phyloP scores from a whole-genome alignment of 148 eudicot species.

The Silene latifolia region DNA sequence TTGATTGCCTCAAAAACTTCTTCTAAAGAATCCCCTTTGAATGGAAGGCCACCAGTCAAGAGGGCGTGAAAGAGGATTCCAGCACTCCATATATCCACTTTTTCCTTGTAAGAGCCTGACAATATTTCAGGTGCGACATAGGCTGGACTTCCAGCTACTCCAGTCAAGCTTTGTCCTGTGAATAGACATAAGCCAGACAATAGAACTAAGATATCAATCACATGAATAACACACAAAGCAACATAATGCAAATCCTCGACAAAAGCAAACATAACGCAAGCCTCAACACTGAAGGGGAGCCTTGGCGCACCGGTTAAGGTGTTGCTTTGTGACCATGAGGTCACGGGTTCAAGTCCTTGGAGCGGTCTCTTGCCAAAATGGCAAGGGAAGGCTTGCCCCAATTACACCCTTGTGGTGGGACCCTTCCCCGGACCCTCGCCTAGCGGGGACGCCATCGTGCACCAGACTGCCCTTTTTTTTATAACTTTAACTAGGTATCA shows the following conservation, averaged over 20 bases:
- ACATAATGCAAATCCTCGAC: background rate
- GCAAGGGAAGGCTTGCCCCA: too few species aligned
- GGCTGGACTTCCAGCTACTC: slow-evolving; percentile 95
- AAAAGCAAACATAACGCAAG: background rate
- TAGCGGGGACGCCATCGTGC: too few species aligned
- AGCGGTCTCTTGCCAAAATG: too few species aligned
- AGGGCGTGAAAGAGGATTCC: slow-evolving; percentile 89
- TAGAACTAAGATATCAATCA: background rate
- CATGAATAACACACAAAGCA: background rate
- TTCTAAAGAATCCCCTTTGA: slow-evolving; percentile 79
- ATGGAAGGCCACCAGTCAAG: slow-evolving; percentile 73
- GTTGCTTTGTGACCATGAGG: too few species aligned
- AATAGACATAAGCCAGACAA: background rate
- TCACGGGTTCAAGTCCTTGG: too few species aligned
- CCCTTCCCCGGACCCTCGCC: too few species aligned
- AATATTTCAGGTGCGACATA: slow-evolving; percentile 96
- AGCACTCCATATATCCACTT: slow-evolving; percentile 95
- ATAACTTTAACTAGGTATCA: background rate
- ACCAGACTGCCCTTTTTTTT: too few species aligned
- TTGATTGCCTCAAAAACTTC: slow-evolving; percentile 81
- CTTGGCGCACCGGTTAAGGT: too few species aligned
- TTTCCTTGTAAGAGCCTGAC: slow-evolving; percentile 68
- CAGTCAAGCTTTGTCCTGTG: slow-evolving; percentile 79
- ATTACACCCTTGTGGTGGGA: too few species aligned
- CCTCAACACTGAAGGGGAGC: background rate